A percentile compares a stretch with the other conserved stretches of the same genome.
Conservation (phyloP, 352 stramenopile genomes). For the Thraustotheca clavata region DNA sequence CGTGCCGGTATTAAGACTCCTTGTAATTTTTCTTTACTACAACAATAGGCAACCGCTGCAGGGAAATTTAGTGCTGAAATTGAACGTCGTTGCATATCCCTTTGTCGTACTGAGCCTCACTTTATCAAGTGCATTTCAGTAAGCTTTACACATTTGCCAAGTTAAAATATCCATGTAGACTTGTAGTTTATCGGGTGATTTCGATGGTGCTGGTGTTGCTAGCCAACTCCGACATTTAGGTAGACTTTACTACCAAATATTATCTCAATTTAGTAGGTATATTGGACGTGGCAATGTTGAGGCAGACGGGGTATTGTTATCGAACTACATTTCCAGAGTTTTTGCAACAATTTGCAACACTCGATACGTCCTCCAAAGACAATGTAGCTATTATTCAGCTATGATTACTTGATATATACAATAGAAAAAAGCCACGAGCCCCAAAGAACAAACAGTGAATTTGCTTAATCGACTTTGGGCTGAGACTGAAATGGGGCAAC, state of each 20-base stretch:
- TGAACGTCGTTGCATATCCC: not conserved
- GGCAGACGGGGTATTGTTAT: not conserved
- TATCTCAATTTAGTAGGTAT: not conserved
- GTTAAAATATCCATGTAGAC: too few relatives aligned
- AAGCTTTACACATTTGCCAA: not conserved
- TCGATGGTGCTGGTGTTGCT: too few relatives aligned
- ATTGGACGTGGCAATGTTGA: not conserved
- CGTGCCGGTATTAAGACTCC: not conserved
- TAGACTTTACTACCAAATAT: too few relatives aligned
- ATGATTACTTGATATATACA: not conserved
- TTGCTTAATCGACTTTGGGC: constrained; percentile 3
- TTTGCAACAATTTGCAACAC: not conserved
- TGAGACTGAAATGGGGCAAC: not conserved
- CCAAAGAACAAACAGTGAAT: not conserved
- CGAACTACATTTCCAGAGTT: constrained; percentile 3
- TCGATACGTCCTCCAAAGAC: not conserved
- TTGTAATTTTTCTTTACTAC: not conserved
- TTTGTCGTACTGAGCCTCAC: constrained; percentile 10
- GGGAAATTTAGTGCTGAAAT: constrained; percentile 8
- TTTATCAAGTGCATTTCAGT: constrained; percentile 16
- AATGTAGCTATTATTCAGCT: not conserved
- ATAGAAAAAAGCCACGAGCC: not conserved
- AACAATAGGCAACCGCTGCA: not conserved
- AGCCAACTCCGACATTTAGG: too few relatives aligned
- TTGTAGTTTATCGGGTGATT: too few relatives aligned